Evolutionary conservation across 1,284 basidiomycete species (phyloP), one percentile per base, ranked within the genome.

Genomic region (Ceraceosorus bombacis): DNA sequence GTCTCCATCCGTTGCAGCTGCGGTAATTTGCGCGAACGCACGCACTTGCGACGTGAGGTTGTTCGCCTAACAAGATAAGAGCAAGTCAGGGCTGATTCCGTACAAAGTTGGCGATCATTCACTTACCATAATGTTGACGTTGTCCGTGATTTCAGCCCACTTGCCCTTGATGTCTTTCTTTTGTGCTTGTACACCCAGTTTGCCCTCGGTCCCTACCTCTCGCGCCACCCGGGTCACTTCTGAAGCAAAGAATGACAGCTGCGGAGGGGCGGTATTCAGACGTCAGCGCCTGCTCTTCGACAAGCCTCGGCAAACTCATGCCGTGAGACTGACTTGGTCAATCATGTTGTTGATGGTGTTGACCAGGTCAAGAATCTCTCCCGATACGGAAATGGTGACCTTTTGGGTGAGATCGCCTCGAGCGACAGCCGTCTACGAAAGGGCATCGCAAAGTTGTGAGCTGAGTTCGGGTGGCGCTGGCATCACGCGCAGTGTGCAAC

Each of bases 11-110:
- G 94, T 97, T 12, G 95, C 95, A 1, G 95, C 95, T 0, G 94
- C 93, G 0, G 91, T 94, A 74, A 98, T 98, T 80, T 98, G 94
- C 0, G 94, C 95, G 76, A 98, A 98, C 15, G 95, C 95, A 79
- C 95, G 87, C 62, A 98, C 95, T 85, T 98, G 94, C 0, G 93
- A 95, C 12, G 94, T 97, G 79, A 97, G 82, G 79, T 95, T 95
- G 65, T 88, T 88, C 5, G 81, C 75, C 27, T 27, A 27, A 27
- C 1, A 27, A 27, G 27, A 27, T 27, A 27, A 27, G 27, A 27
- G 27, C 27, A 27, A 27, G 27, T 27, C 27, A 27, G 27, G 2
- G 27, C 27, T 27, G 27, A 27, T 27, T 27, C 27, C 27, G 27
- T 3, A 27, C 27, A 27, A 27, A 27, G 27, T 27, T 27, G 27